Percentiles rank a stretch among this genome's conserved stretches.
Conservation (phyloP, 441 rosid species). For the Euphorbia schlechtendalii region DNA sequence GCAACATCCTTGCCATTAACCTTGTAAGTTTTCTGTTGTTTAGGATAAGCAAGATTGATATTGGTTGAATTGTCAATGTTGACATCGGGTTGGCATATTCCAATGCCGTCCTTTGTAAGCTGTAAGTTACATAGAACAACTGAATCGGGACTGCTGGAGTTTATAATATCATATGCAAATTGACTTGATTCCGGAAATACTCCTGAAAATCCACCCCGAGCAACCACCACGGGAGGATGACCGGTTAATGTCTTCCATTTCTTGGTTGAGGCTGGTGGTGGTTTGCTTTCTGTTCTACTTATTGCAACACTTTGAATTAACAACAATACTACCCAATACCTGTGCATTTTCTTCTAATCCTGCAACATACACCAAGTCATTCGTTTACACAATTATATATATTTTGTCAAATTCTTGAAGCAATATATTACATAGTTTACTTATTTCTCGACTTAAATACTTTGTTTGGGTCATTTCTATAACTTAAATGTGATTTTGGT, state of each 20-base stretch:
- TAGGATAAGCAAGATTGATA: conserved; percentile 34
- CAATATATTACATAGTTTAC: no score
- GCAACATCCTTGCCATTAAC: conserved; percentile 51
- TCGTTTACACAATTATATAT: no score
- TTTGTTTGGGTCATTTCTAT: no score
- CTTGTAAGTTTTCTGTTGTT: conserved; percentile 35
- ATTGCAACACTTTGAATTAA: no score
- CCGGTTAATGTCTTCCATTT: conserved; percentile 56
- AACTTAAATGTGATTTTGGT: no score
- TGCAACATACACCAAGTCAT: no score
- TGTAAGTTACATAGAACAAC: conserved; percentile 69
- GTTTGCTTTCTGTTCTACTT: not conserved
- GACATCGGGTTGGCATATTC: conserved; percentile 58
- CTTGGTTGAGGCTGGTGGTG: conserved; percentile 17
- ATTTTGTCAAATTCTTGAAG: no score
- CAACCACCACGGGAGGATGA: conserved; percentile 48
- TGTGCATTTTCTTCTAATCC: conserved; percentile 38
- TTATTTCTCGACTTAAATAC: no score
- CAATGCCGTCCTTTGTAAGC: conserved; percentile 59
- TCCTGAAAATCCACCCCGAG: conserved; percentile 80
- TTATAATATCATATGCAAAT: conserved; percentile 38
- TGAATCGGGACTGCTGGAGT: conserved; percentile 29
- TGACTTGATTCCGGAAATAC: conserved; percentile 63
- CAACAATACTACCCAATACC: conserved; percentile 33
- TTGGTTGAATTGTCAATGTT: conserved; percentile 55